phyloP scores from a whole-genome alignment of 257 asterid species.

The Jacaranda mimosifolia region DNA sequence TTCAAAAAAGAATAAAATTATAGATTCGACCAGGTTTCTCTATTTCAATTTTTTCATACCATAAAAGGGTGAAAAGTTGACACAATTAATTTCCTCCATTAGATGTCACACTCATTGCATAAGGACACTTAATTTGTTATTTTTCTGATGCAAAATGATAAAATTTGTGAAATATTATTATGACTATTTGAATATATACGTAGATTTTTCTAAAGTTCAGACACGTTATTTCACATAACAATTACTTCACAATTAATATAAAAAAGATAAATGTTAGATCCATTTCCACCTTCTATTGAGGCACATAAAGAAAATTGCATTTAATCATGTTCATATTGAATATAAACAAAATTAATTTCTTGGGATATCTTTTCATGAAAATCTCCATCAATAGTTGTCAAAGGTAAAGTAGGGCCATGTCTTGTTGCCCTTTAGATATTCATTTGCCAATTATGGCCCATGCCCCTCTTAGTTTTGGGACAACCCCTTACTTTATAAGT shows the following conservation, averaged over 20 bases:
- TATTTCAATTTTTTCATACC: constrained; percentile 20
- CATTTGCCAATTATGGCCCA: constrained; percentile 36
- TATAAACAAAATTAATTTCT: constrained; percentile 5
- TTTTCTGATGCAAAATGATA: not conserved
- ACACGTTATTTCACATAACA: not conserved
- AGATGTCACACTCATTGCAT: not conserved
- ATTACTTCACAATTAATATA: not conserved
- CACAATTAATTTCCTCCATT: not conserved
- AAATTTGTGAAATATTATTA: not conserved
- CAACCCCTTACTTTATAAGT: constrained; percentile 29
- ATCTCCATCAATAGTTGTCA: constrained; percentile 18
- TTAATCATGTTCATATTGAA: constrained; percentile 39
- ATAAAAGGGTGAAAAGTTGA: not conserved
- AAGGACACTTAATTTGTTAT: not conserved
- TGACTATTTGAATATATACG: not conserved
- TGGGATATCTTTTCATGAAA: constrained; percentile 31
- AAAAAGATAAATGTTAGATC: not conserved
- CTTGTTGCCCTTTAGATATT: constrained; percentile 26
- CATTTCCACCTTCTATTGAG: constrained; percentile 29
- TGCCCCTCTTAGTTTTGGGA: constrained; percentile 22
- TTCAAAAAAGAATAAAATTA: not conserved
- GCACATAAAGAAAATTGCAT: constrained; percentile 32
- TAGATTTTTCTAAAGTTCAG: not conserved
- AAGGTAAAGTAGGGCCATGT: constrained; percentile 28
- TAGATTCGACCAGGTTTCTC: not conserved